Base-by-base conservation (phyloP, 2,329 filamentous ascomycete species). In the Cordyceps tenuipes region DNA sequence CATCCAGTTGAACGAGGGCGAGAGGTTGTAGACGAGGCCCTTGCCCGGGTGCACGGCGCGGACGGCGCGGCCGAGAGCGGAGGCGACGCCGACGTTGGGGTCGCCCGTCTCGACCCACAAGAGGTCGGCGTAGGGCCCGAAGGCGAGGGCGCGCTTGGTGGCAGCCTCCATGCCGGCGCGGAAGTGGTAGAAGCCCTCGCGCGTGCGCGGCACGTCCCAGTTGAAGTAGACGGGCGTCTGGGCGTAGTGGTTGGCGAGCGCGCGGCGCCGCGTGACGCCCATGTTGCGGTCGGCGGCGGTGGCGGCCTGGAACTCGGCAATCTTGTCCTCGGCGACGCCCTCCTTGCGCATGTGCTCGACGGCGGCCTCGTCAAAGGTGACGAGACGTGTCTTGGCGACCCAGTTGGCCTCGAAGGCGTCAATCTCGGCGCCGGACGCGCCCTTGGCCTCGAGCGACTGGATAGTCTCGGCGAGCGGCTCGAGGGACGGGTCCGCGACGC, bases 1-100 rank as follows among this genome's bases (percentile, higher is more conserved):
- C 85, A 95, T 94, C 94, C 94, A 99, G 80, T 99, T 97, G 82
- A 99, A 99, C 9, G 90, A 96, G 1, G 94, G 94, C 5, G 88
- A 92, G 1, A 99, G 82, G 76, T 99, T 99, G 78, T 99, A 99
- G 0, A 97, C 93, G 26, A 99, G 82, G 41, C 90, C 89, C 82
- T 97, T 97, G 62, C 84, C 85, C 0, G 91, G 90, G 67, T 84
- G 79, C 3, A 76, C 78, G 0, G 77, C 75, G 59, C 89, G 85
- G 62, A 99, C 94, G 50, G 91, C 83, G 12, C 82, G 81, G 13
- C 89, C 90, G 56, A 99, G 91, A 55, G 81, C 79, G 3, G 82
- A 78, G 0, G 90, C 91, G 39, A 95, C 89, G 55, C 83, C 74
- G 12, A 97, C 90, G 65, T 85, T 87, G 23, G 94, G 93, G 66